These are phyloP conservation scores for Arthrocladium fulminans DNA, from an alignment of 2,329 filamentous ascomycete species.

Conservation along the genomic window DNA sequence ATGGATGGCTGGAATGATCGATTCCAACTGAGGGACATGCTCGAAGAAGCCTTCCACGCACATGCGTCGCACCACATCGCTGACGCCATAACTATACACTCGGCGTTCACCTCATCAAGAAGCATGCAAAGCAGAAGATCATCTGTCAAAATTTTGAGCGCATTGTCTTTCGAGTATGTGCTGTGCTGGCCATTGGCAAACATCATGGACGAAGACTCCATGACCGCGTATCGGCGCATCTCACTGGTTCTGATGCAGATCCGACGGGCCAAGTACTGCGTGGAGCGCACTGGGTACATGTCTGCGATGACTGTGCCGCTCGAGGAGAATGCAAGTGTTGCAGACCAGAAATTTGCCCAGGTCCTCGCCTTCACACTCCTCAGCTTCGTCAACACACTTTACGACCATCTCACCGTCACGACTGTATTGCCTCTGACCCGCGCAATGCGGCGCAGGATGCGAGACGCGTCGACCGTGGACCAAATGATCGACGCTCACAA, in stretches of 20 bases:
- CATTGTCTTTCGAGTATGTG: conserved; percentile 58
- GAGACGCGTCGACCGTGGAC: conserved; percentile 62
- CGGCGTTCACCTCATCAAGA: conserved; percentile 32
- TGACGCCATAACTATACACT: conserved; percentile 54
- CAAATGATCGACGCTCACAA: conserved; percentile 66
- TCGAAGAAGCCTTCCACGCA: conserved; percentile 59
- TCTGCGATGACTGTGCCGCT: conserved; percentile 28
- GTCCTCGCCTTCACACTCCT: conserved; percentile 58
- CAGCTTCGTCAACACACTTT: conserved; percentile 68
- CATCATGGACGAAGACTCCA: conserved; percentile 58
- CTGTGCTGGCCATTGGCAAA: conserved; percentile 60
- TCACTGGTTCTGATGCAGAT: conserved; percentile 72
- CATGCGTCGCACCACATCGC: conserved; percentile 44
- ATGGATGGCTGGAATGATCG: conserved; percentile 64
- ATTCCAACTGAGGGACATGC: conserved; percentile 69
- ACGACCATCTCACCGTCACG: conserved; percentile 66
- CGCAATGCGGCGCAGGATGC: conserved; percentile 50
- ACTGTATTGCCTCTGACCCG: conserved; percentile 55
- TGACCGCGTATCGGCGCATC: conserved; percentile 59
- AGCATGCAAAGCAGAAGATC: conserved; percentile 42
- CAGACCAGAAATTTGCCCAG: conserved; percentile 13
- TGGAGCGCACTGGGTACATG: conserved; percentile 46
- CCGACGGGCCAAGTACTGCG: conserved; percentile 57
- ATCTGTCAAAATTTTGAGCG: conserved; percentile 55
- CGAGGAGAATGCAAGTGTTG: conserved; percentile 10